A percentile compares a stretch with the other conserved stretches of the same genome.
Evolutionary conservation across 179 eudicot genomes (phyloP).

Genomic region (Corrigiola litoralis): DNA sequence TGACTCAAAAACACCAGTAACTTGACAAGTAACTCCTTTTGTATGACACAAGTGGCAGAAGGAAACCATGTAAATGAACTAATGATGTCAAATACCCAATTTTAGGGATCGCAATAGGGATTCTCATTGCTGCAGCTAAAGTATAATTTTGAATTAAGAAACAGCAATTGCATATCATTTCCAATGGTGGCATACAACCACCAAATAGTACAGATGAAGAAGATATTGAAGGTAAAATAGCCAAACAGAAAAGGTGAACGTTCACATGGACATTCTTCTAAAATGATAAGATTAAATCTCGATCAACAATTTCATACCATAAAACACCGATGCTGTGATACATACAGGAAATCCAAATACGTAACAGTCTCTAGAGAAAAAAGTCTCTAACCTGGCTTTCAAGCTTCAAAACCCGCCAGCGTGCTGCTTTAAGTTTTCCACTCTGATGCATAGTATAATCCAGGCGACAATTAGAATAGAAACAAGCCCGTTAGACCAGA

Average conservation of each 20-base stretch:
- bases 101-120: not conserved
- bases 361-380: not conserved
- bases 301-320: not conserved
- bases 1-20: not conserved
- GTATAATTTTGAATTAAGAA: not conserved
- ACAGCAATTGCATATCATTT: not conserved
- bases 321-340: not conserved
- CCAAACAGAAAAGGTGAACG: not conserved
- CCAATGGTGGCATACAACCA: not conserved
- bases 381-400: slow-evolving; percentile 63
- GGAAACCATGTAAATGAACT: not conserved
- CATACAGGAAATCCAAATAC: not conserved
- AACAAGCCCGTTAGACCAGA: not conserved
- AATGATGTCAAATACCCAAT: not conserved
- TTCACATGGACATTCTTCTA: not conserved
- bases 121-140: not conserved
- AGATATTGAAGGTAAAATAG: not conserved
- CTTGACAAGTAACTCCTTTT: not conserved
- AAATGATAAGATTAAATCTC: not conserved
- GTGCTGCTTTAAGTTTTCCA: slow-evolving; percentile 63
- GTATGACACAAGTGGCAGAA: not conserved
- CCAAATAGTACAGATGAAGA: not conserved
- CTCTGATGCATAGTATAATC: slow-evolving; percentile 49
- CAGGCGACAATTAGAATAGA: slow-evolving; percentile 2
- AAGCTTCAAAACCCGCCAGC: slow-evolving; percentile 61